These are phyloP conservation scores for Lachnum nothofagi DNA, from an alignment of 2,329 filamentous ascomycete species.

Conservation along the genomic window DNA sequence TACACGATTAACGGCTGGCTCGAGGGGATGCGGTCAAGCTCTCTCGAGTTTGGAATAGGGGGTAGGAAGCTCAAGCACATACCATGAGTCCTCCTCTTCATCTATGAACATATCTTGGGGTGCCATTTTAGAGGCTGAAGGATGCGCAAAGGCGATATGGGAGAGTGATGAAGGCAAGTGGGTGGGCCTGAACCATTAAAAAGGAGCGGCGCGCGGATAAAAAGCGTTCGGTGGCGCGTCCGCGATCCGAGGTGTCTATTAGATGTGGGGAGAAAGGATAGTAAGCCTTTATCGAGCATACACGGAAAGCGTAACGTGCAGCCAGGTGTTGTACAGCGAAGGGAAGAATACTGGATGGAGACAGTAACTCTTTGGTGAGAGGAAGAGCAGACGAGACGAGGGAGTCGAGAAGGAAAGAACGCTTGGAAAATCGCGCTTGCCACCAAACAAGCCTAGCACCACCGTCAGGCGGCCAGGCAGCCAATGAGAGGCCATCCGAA, in stretches of 20 bases:
- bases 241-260: not conserved
- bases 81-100: conserved; percentile 67
- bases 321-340: not conserved
- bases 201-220: conserved; percentile 12
- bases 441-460: too few species aligned
- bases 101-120: conserved; percentile 66
- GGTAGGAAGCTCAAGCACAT: conserved; percentile 29
- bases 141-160: conserved; percentile 11
- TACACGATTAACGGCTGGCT: conserved; percentile 25
- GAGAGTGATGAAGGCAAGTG: conserved; percentile 11
- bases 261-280: not conserved
- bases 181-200: not conserved
- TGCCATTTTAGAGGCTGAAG: conserved; percentile 46
- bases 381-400: not conserved
- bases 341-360: not conserved
- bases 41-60: not conserved
- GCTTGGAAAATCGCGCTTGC: too few species aligned
- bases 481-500: not conserved
- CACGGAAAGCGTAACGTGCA: not conserved
- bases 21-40: not conserved
- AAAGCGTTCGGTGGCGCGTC: conserved; percentile 19
- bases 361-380: not conserved
- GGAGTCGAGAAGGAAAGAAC: not conserved
- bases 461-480: not conserved
- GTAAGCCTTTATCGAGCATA: not conserved